Percentiles rank a stretch among this genome's conserved stretches.
These are phyloP conservation scores for Fragosphaeria purpurea DNA, from an alignment of 2,329 filamentous ascomycete species.

Conservation along the genomic window DNA sequence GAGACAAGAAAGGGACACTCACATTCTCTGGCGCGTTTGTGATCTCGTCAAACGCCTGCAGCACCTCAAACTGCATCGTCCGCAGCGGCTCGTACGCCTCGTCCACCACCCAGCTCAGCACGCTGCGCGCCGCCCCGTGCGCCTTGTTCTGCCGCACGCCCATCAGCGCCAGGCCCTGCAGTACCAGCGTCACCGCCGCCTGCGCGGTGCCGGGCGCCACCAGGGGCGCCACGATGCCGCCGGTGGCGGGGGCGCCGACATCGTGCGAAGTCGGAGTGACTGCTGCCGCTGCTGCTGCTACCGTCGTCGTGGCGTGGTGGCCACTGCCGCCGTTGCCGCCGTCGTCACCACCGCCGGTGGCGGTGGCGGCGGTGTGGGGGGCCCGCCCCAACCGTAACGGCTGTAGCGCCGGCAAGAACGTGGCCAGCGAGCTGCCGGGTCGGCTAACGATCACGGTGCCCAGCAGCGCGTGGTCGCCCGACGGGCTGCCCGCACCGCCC, in stretches of 20 bases:
- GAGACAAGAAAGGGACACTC: constrained; percentile 16
- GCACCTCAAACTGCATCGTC: constrained; percentile 69
- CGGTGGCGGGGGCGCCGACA: constrained; percentile 35
- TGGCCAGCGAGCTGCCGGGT: constrained; percentile 55
- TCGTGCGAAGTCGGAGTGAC: too few species aligned
- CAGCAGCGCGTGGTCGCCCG: constrained; percentile 57
- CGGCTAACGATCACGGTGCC: constrained; percentile 75
- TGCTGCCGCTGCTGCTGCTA: background rate
- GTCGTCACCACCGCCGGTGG: constrained; percentile 5
- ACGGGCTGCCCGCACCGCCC: constrained; percentile 24
- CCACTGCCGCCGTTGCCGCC: background rate
- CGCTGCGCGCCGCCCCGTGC: constrained; percentile 60
- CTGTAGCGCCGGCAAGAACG: constrained; percentile 59
- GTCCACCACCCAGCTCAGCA: constrained; percentile 72
- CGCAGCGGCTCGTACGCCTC: constrained; percentile 63
- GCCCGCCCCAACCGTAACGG: constrained; percentile 22
- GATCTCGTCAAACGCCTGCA: constrained; percentile 76
- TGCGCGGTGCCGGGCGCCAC: constrained; percentile 63
- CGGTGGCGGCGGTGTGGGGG: constrained; percentile 21
- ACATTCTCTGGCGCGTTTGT: constrained; percentile 51
- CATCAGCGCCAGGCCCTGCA: constrained; percentile 70
- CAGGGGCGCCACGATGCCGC: constrained; percentile 72
- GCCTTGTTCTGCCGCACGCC: constrained; percentile 74
- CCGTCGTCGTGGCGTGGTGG: too few species aligned
- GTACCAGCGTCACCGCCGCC: constrained; percentile 46